Conservation (phyloP, 495 filamentous ascomycete genomes). For the Talaromyces liani region DNA sequence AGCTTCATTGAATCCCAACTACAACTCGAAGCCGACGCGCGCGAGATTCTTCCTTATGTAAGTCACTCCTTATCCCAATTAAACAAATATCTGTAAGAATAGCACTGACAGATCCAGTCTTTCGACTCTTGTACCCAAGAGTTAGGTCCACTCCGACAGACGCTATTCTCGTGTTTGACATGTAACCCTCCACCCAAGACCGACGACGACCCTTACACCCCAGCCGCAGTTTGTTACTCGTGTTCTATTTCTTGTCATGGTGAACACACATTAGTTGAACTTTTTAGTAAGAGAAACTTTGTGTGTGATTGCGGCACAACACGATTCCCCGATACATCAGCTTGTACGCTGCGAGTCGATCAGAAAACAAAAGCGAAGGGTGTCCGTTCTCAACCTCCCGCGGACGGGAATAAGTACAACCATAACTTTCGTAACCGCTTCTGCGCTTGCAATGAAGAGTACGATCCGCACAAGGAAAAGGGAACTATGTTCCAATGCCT, state of each 20-base stretch:
- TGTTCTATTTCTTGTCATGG: conserved; percentile 97
- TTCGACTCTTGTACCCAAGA: conserved; percentile 88
- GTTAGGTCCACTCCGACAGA: conserved; percentile 79
- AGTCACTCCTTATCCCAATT: conserved; percentile 10
- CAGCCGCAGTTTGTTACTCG: conserved; percentile 88
- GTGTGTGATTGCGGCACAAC: conserved; percentile 95
- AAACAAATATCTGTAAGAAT: not conserved
- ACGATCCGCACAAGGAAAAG: conserved; percentile 77
- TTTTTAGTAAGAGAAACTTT: conserved; percentile 92
- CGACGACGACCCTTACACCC: conserved; percentile 52
- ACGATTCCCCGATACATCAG: conserved; percentile 57
- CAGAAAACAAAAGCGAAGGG: conserved; percentile 66
- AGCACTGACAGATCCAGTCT: conserved; percentile 40
- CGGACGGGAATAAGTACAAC: conserved; percentile 77
- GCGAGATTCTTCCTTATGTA: conserved; percentile 89
- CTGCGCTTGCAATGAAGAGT: conserved; percentile 82
- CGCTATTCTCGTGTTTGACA: conserved; percentile 81
- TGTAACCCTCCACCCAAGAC: conserved; percentile 74
- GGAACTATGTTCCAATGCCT: conserved; percentile 99
- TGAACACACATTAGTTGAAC: conserved; percentile 89
- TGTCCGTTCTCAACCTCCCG: conserved; percentile 65
- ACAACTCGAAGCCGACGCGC: conserved; percentile 85
- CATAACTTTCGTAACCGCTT: conserved; percentile 92
- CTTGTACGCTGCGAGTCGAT: conserved; percentile 74
- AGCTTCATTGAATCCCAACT: conserved; percentile 88